Evolutionary conservation across 1,284 basidiomycete species (phyloP), one percentile per base, ranked within the genome.

Genomic region (Mycosarcoma maydis): DNA sequence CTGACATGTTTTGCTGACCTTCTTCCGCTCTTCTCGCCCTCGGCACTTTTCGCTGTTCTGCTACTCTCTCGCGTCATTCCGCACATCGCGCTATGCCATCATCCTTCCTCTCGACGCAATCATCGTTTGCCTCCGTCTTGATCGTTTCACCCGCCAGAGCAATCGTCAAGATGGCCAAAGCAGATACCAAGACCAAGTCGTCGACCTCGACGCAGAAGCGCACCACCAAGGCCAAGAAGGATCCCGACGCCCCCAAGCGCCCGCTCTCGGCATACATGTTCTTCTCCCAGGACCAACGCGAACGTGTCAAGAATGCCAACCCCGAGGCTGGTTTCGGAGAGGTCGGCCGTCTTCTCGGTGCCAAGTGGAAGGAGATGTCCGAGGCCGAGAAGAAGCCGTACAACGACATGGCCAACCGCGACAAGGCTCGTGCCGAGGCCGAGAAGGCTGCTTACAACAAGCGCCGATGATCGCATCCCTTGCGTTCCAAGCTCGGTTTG

Each of bases 261-360:
- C 90, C 92, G 3, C 87, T 96, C 49, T 95, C 93, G 47, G 93
- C 94, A 51, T 98, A 96, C 86, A 96, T 98, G 94, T 94, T 94
- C 90, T 97, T 97, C 87, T 90, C 89, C 79, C 92, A 94, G 83
- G 94, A 94, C 84, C 91, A 91, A 90, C 88, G 94, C 82, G 91
- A 95, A 84, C 88, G 90, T 80, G 91, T 97, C 87, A 95, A 94
- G 88, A 80, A 87, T 55, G 94, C 95, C 85, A 96, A 97, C 86
- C 92, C 93, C 53, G 92, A 94, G 61, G 94, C 92, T 33, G 87
- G 89, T 60, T 97, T 97, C 81, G 94, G 94, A 90, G 91, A 93
- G 82, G 86, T 93, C 55, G 92, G 92, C 75, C 92, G 92, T 82
- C 86, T 93, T 46, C 87, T 94, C 58, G 92, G 92, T 60, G 89